Conservation (phyloP, 2,329 filamentous ascomycete species). For the Rhexocercosporidium sp. region DNA sequence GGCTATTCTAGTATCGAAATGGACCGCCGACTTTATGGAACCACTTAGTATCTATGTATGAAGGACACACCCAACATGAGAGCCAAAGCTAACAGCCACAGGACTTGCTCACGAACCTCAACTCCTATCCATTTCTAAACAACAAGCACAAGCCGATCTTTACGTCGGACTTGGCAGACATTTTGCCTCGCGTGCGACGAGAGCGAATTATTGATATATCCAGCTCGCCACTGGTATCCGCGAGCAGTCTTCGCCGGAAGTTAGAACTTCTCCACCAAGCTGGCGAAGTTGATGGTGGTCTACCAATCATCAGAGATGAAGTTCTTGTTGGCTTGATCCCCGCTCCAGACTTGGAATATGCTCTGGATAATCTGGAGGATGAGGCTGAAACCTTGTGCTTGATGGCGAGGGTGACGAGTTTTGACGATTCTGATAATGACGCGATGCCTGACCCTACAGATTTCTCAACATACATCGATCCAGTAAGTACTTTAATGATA, state of each 20-base stretch:
- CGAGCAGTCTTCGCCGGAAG: conserved; percentile 77
- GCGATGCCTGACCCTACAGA: conserved; percentile 71
- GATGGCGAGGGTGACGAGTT: conserved; percentile 73
- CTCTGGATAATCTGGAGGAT: conserved; percentile 81
- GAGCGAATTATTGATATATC: conserved; percentile 90
- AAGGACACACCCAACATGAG: conserved; percentile 20
- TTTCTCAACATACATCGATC: conserved; percentile 91
- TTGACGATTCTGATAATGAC: conserved; percentile 66
- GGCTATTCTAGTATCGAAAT: conserved; percentile 92
- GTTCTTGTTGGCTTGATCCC: conserved; percentile 90
- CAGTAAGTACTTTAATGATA: conserved; percentile 53
- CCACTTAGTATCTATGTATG: conserved; percentile 89
- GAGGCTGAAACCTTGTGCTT: conserved; percentile 77
- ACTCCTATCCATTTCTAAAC: conserved; percentile 96
- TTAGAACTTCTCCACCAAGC: conserved; percentile 81
- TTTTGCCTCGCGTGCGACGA: conserved; percentile 75
- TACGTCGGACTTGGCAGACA: conserved; percentile 85
- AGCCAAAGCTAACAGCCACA: conserved; percentile 44
- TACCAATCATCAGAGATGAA: conserved; percentile 82
- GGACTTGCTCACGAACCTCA: conserved; percentile 95
- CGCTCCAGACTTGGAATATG: conserved; percentile 91
- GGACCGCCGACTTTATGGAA: conserved; percentile 95
- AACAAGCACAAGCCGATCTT: conserved; percentile 94
- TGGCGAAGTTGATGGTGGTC: conserved; percentile 89
- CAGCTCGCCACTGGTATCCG: conserved; percentile 78